Evolutionary conservation across 2,329 filamentous ascomycete species (phyloP).

Genomic region (Colletotrichum paranaense): DNA sequence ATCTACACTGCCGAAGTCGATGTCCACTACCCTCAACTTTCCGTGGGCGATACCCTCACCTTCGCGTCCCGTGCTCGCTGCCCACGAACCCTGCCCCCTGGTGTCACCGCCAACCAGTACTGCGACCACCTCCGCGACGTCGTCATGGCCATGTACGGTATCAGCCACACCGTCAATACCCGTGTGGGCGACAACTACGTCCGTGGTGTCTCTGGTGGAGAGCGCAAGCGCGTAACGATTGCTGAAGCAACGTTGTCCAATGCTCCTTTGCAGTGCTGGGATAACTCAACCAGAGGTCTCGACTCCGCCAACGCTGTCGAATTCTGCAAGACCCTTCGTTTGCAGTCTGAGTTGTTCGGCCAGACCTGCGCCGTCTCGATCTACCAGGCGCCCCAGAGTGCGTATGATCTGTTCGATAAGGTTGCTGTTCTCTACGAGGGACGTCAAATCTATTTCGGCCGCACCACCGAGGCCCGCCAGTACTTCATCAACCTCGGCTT

Average conservation of each 20-base stretch:
- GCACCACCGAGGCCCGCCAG: conserved; percentile 65
- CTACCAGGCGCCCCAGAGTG: conserved; percentile 71
- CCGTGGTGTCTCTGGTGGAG: conserved; percentile 65
- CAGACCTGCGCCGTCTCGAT: conserved; percentile 48
- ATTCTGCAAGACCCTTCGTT: conserved; percentile 42
- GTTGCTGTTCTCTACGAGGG: conserved; percentile 75
- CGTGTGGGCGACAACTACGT: conserved; percentile 66
- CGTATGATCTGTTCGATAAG: conserved; percentile 73
- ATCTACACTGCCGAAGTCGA: conserved; percentile 77
- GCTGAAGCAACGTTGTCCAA: conserved; percentile 46
- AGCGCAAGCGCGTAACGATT: conserved; percentile 56
- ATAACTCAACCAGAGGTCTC: conserved; percentile 65
- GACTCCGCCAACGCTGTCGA: conserved; percentile 35
- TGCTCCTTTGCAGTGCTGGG: conserved; percentile 44
- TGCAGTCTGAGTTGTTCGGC: conserved; percentile 42
- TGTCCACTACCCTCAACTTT: conserved; percentile 69
- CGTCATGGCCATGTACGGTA: conserved; percentile 65
- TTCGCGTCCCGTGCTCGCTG: conserved; percentile 68
- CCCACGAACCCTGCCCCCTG: conserved; percentile 58
- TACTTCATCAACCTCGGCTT: conserved; percentile 78
- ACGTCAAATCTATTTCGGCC: conserved; percentile 75
- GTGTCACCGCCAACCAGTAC: conserved; percentile 53
- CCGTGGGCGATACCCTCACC: conserved; percentile 69
- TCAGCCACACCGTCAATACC: conserved; percentile 65
- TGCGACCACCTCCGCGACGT: conserved; percentile 63